A percentile compares a stretch with the other conserved stretches of the same genome.
Evolutionary conservation across 768 basidiomycete species (phyloP).

Genomic region (Tulasnella sp.): DNA sequence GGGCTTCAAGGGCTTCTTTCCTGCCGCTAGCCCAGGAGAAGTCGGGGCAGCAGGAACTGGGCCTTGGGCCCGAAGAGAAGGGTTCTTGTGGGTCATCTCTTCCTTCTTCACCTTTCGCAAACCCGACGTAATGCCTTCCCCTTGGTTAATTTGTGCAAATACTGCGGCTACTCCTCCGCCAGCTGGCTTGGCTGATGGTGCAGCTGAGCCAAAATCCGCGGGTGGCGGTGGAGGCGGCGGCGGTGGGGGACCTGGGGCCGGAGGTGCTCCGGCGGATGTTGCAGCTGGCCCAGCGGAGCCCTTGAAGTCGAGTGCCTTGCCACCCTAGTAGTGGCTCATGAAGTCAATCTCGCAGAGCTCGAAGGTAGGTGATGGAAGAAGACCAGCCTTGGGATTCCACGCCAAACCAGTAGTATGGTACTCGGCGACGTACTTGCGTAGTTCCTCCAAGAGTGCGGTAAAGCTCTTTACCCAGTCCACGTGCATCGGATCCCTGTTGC

Average conservation of each 20-base stretch:
- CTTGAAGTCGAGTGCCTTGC: conserved; percentile 35
- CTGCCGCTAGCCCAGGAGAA: conserved; percentile 15
- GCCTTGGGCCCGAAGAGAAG: conserved; percentile 60
- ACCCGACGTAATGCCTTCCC: conserved; percentile 84
- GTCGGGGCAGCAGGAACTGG: conserved; percentile 51
- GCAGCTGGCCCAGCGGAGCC: conserved; percentile 37
- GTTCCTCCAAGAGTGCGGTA: conserved; percentile 64
- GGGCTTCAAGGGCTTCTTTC: conserved; percentile 72
- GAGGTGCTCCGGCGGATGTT: conserved; percentile 37
- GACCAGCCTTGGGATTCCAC: conserved; percentile 79
- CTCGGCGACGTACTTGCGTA: conserved; percentile 78
- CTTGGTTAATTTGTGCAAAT: conserved; percentile 86
- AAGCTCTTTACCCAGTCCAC: conserved; percentile 83
- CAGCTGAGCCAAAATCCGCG: conserved; percentile 38
- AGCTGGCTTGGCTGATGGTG: conserved; percentile 35
- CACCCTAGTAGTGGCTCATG: conserved; percentile 3
- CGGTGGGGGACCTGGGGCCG: conserved; percentile 36
- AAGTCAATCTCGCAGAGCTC: neutral
- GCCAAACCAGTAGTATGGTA: conserved; percentile 79
- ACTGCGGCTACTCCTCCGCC: conserved; percentile 68
- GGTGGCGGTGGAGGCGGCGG: conserved; percentile 49
- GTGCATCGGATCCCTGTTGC: conserved; percentile 74
- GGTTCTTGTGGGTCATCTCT: conserved; percentile 99
- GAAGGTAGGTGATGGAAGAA: neutral
- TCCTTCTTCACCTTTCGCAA: conserved; percentile 92